These are phyloP conservation scores for Fusarium anguioides DNA, from an alignment of 2,329 filamentous ascomycete genomes.

Conservation along the genomic window DNA sequence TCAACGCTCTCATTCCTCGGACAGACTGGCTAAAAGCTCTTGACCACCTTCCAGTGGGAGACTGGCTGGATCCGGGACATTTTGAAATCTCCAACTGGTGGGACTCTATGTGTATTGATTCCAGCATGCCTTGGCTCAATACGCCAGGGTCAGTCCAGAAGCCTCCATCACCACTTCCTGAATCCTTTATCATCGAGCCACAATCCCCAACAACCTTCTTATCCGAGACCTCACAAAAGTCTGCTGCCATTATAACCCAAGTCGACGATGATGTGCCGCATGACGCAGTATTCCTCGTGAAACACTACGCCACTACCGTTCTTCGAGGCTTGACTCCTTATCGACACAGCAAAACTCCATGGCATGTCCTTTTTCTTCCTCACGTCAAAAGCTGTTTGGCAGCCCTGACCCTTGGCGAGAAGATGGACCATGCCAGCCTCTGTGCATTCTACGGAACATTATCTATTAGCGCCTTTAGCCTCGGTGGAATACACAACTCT, in stretches of 20 bases:
- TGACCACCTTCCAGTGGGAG: neutral
- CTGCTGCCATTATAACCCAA: neutral
- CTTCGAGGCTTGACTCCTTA: slow-evolving; percentile 31
- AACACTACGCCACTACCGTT: slow-evolving; percentile 25
- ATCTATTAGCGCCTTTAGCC: slow-evolving; percentile 29
- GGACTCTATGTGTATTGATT: slow-evolving; percentile 1
- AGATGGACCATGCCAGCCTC: slow-evolving; percentile 27
- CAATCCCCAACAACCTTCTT: accelerated
- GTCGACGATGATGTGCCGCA: slow-evolving; percentile 1
- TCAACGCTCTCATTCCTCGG: neutral
- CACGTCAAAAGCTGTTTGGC: slow-evolving; percentile 31
- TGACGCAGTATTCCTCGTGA: slow-evolving; percentile 23
- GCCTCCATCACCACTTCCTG: neutral
- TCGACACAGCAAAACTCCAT: slow-evolving; percentile 33
- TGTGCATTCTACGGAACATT: slow-evolving; percentile 33
- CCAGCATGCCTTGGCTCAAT: neutral
- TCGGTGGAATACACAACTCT: slow-evolving; percentile 16
- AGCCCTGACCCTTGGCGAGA: slow-evolving; percentile 16
- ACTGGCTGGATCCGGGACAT: neutral
- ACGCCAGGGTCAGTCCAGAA: neutral
- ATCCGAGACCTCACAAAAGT: accelerated
- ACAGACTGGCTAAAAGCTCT: neutral
- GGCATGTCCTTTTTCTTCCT: slow-evolving; percentile 26
- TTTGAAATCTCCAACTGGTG: slow-evolving; percentile 15
- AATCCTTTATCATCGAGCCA: neutral